These are phyloP conservation scores for Bolboschoenoplectus hybrid DNA, from an alignment of 202 grass and related monocot species.

Conservation along the genomic window DNA sequence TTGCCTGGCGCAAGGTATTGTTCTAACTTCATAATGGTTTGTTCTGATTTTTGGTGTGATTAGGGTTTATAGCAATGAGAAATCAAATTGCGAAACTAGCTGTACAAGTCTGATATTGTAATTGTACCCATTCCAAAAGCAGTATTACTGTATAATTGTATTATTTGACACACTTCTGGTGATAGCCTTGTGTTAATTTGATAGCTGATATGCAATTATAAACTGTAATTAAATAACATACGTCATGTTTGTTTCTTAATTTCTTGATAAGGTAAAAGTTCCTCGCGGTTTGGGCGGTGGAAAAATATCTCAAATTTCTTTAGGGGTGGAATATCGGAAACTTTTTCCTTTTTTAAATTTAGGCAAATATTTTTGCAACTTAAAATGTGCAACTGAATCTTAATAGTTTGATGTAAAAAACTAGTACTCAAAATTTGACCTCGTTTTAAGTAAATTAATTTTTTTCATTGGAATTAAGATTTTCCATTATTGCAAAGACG, in stretches of 20 bases:
- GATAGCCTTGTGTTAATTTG: background rate
- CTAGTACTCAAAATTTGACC: background rate
- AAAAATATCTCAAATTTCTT: background rate
- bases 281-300: background rate
- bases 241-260: background rate
- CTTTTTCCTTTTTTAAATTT: background rate
- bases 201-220: background rate
- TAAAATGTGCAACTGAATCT: background rate
- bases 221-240: background rate
- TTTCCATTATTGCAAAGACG: background rate
- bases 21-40: background rate
- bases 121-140: background rate
- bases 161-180: background rate
- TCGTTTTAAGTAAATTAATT: background rate
- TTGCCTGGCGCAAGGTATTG: conserved; percentile 57
- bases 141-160: conserved; percentile 16
- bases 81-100: background rate
- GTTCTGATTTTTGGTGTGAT: background rate
- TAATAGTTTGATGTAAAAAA: background rate
- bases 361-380: background rate
- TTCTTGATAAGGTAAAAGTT: background rate
- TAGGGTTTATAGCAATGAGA: background rate
- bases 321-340: background rate
- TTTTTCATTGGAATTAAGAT: background rate
- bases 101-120: conserved; percentile 10